Base-by-base conservation (phyloP, 2,329 filamentous ascomycete species). In the Alternaria atra region DNA sequence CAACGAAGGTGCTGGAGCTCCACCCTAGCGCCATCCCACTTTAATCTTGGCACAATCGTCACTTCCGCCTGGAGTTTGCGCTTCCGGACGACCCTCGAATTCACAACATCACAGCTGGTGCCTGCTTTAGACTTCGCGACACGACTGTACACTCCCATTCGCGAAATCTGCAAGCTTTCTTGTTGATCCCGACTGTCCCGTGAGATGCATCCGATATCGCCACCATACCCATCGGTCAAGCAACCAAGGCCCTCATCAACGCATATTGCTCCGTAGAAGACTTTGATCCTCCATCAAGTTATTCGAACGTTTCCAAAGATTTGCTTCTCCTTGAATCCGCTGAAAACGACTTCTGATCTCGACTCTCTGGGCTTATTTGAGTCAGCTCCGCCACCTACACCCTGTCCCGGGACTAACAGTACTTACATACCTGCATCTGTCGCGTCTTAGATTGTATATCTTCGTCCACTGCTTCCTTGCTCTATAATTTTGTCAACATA, bases 1-100 rank as follows among this genome's bases (percentile, higher is more conserved):
- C 58, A 50, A 44, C 60, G 63, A 70, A 67, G 67, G 66, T 69
- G 60, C 66, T 68, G 60, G 67, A 70, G 66, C 64, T 69, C 63
- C 58, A 62, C 58, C 23, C 30, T 63, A 65, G 59, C 64, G 52
- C 50, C 53, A 56, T 55, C 55, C 61, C 56, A 66, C 61, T 47
- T 60, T 23, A 35, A 13, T 48, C 63, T 64, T 64, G 65, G 65
- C 65, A 40, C 55, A 54, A 52, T 66, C 55, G 42, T 37, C 40
- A 48, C 29, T 40, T 51, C 25, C 29, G 47, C 35, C 30, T 50
- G 35, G 40, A 32, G 12, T 15, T 48, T 35, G 32, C 29, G n/a
- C n/a, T 48, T 47, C 58, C 32, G 58, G 27, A 20, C 46, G 30
- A 27, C 32, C n/a, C 44, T 37, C 48, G 30, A 27, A 39, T 12